Percentiles rank a stretch among this genome's conserved stretches.
These are phyloP conservation scores for Yamadazyma nakazawae DNA, from an alignment of 805 yeast species.

Conservation along the genomic window DNA sequence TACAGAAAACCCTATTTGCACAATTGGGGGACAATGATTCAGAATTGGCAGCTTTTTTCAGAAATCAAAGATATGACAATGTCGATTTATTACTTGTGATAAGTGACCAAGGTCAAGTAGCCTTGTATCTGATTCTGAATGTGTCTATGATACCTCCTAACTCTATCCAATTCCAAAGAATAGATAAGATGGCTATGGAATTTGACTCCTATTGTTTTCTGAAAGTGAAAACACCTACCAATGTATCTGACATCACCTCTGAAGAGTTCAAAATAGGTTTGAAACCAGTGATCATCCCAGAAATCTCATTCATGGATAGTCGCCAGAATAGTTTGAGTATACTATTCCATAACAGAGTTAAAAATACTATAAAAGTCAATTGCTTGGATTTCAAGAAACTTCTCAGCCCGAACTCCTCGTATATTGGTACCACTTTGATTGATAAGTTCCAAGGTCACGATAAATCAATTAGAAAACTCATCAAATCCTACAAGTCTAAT, in stretches of 20 bases:
- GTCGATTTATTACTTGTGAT: slow-evolving; percentile 37
- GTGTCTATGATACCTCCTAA: slow-evolving; percentile 55
- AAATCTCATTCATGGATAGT: slow-evolving; percentile 11
- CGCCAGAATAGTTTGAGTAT: slow-evolving; percentile 16
- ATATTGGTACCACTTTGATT: slow-evolving; percentile 17
- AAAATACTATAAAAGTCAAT: slow-evolving; percentile 30
- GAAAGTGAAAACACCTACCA: slow-evolving; percentile 1
- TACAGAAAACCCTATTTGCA: slow-evolving; percentile 23
- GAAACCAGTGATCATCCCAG: slow-evolving; percentile 19
- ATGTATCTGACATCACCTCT: neutral
- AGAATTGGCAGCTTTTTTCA: slow-evolving; percentile 12
- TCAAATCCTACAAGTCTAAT: slow-evolving; percentile 48
- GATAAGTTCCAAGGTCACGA: slow-evolving; percentile 80
- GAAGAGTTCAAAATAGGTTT: slow-evolving; percentile 2
- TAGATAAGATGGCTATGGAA: slow-evolving; percentile 20
- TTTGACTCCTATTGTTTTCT: slow-evolving; percentile 10
- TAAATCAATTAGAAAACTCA: slow-evolving; percentile 67
- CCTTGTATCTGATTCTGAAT: slow-evolving; percentile 48
- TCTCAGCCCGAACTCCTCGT: neutral
- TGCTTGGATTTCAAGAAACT: slow-evolving; percentile 16
- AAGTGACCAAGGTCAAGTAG: slow-evolving; percentile 39
- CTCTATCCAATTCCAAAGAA: slow-evolving; percentile 39
- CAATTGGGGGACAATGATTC: slow-evolving; percentile 12
- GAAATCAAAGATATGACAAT: slow-evolving; percentile 13
- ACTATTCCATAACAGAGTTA: slow-evolving; percentile 36